A percentile compares a stretch with the other conserved stretches of the same genome.
phyloP scores from a whole-genome alignment of 2,329 filamentous ascomycete genomes.

The Bipolaris gigantea region DNA sequence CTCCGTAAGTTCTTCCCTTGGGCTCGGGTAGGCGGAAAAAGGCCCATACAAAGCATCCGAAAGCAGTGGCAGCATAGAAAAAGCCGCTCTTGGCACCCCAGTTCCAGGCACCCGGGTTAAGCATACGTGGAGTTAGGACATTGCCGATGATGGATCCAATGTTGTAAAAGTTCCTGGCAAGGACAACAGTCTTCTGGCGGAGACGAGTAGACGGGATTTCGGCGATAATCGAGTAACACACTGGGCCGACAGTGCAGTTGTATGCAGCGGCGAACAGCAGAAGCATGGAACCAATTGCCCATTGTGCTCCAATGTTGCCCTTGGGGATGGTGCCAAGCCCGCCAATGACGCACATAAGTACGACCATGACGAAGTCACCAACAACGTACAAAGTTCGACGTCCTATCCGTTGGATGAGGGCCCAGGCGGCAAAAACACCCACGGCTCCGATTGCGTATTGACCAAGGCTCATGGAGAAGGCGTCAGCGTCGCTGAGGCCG shows the following conservation, averaged over 20 bases:
- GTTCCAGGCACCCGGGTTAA: constrained; percentile 43
- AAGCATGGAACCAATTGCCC: constrained; percentile 41
- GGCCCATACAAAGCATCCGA: constrained; percentile 75
- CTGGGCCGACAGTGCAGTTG: constrained; percentile 82
- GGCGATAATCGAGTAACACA: constrained; percentile 84
- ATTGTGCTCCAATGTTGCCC: constrained; percentile 51
- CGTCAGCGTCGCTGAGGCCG: constrained; percentile 48
- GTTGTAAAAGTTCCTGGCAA: constrained; percentile 76
- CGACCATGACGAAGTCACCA: constrained; percentile 60
- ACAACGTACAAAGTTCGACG: constrained; percentile 75
- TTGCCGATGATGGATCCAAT: constrained; percentile 78
- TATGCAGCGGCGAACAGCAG: constrained; percentile 65
- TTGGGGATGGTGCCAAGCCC: constrained; percentile 66
- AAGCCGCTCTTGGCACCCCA: constrained; percentile 86
- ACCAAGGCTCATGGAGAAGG: constrained; percentile 54
- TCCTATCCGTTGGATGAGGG: constrained; percentile 74
- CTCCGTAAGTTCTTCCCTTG: constrained; percentile 76
- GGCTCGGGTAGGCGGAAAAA: constrained; percentile 82
- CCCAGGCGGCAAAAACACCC: constrained; percentile 76
- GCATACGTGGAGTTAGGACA: constrained; percentile 41
- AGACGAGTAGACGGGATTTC: constrained; percentile 82
- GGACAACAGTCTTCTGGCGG: constrained; percentile 87
- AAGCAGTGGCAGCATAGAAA: constrained; percentile 82
- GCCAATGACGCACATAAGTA: constrained; percentile 75
- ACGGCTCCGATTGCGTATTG: constrained; percentile 61